Base-by-base conservation (phyloP, 1,284 basidiomycete genomes). In the Cutaneotrichosporon daszewskae region DNA sequence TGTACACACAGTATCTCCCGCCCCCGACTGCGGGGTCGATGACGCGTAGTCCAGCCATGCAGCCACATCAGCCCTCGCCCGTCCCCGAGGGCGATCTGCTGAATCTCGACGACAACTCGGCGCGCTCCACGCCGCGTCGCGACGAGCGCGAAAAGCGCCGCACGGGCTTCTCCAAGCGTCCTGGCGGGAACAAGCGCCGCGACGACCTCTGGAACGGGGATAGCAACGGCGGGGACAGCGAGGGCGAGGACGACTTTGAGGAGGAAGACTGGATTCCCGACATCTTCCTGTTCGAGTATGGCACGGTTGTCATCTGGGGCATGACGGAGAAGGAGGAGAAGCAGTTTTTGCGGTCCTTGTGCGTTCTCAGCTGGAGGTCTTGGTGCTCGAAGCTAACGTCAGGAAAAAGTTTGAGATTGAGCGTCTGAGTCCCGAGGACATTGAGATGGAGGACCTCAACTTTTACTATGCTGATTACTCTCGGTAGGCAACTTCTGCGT, bases 381-480 rank as follows among this genome's bases (percentile, higher is more conserved):
- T 3, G 4, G 1, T 5, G 18, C 8, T 2, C 6, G 8, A 1
- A 19, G 39, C 45, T 50, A 43, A 50, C 42, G 5, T 49, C 59
- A 92, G 88, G 69, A 88, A 88, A 68, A 83, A 85, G 24, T 96
- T 94, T 64, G 92, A 95, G 68, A 79, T 91, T 19, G 92, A 95
- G 58, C 85, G 83, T 59, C 75, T 95, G 37, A 86, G 81, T 37
- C 75, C 83, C 11, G 84, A 91, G 40, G 83, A 85, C 55, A 75
- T 90, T 16, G 90, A 97, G 71, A 90, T 87, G 82, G 92, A 96
- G 74, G 92, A 97, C 62, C 75, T 97, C 34, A 95, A 95, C 69
- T 96, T 85, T 71, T 97, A 97, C 63, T 91, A 94, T 60, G 91
- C 91, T 14, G 91, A 94, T 66, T 96, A 96, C 66, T 90, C 87